Conservation (phyloP, 257 asterid genomes). For the Perilla frutescens region DNA sequence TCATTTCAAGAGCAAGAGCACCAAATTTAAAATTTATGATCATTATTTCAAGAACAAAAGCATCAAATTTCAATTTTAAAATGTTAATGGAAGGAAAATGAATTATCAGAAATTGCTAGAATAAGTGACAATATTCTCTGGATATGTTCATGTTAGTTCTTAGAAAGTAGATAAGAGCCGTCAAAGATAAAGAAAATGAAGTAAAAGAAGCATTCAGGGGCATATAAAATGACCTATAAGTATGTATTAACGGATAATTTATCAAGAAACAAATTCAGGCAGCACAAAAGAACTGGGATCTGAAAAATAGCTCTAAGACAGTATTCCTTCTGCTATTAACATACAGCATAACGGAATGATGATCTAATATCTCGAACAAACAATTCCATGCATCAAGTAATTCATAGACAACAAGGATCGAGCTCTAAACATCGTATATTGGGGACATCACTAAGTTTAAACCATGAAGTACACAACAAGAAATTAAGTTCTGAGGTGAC, state of each 20-base stretch:
- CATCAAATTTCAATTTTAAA: not conserved
- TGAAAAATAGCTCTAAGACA: no score
- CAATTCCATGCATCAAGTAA: no score
- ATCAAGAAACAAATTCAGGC: not conserved
- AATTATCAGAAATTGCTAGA: not conserved
- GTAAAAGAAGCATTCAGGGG: not conserved
- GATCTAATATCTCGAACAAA: not conserved
- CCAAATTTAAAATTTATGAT: slow-evolving; percentile 47
- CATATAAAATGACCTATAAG: not conserved
- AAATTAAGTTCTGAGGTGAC: not conserved
- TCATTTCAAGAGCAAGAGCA: not conserved
- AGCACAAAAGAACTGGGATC: not conserved
- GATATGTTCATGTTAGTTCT: not conserved
- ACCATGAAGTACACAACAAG: not conserved
- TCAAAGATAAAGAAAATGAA: not conserved
- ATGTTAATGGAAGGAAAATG: not conserved
- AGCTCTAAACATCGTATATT: not conserved
- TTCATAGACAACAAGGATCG: not conserved
- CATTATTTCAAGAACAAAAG: slow-evolving; percentile 12
- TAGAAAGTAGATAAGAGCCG: not conserved
- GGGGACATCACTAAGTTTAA: no score
- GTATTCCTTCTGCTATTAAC: no score
- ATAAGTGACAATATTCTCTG: not conserved
- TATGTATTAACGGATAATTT: not conserved
- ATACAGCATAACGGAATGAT: no score